Evolutionary conservation across 2,329 filamentous ascomycete species (phyloP), one percentile per base, ranked within the genome.

Genomic region (Chrysoporthe austroafricana): DNA sequence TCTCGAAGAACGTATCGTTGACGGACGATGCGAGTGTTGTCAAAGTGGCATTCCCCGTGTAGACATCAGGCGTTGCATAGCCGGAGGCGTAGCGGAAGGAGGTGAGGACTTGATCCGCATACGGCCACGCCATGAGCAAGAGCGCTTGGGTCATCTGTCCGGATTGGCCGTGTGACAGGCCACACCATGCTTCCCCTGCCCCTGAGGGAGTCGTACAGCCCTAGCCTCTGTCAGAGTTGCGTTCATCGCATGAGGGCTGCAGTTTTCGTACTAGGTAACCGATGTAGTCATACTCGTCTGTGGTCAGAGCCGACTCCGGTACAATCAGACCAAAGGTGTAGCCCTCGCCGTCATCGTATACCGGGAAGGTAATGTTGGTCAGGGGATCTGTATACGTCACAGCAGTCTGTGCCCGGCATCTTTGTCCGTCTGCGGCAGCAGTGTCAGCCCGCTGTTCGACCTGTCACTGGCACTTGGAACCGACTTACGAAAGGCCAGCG

Each of bases 41-140:
- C 42, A 90, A 74, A 7, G 80, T 84, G 3, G 87, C 87, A 69
- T 87, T 80, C 60, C 88, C 88, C 5, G 80, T 80, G 77, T 90
- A 90, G 56, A 83, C 72, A 0, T 83, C 81, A 0, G 88, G 88
- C 66, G 79, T 77, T 57, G 80, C 78, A 71, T 89, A 90, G 62
- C 85, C 86, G 5, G 79, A 79, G 16, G 82, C 80, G 69, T 82
- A 87, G 48, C 83, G 80, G 75, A 88, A 84, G 2, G 83, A 84
- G 11, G 84, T 86, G 59, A 83, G 75, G 69, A 88, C 78, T 58
- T 82, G 73, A 26, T 79, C 76, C 54, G 79, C 77, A 68, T 84
- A 78, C 5, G 85, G 81, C 80, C 83, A 88, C 8, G 83, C 81
- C 71, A 86, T 74, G 36, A 88, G 77, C 66, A 88, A 79, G 7